Percentiles rank a stretch among this genome's conserved stretches.
phyloP scores from a whole-genome alignment of 148 eudicot genomes.

The Spergularia bocconei region DNA sequence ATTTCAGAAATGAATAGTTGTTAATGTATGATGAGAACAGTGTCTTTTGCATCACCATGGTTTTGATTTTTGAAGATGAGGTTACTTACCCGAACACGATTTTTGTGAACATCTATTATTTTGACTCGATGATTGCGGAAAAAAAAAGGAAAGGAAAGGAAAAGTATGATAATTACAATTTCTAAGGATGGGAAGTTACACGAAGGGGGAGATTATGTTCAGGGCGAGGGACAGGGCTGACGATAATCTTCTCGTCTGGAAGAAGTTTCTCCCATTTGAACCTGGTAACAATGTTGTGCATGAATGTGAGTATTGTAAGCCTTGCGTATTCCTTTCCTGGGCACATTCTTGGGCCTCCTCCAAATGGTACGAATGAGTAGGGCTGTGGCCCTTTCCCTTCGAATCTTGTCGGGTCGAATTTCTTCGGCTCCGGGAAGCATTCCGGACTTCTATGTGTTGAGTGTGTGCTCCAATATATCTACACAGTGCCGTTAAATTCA shows the following conservation, averaged over 20 bases:
- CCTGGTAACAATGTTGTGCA: slow-evolving; percentile 24
- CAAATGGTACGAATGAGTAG: slow-evolving; percentile 29
- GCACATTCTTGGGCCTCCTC: slow-evolving; percentile 31
- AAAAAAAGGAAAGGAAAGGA: no score
- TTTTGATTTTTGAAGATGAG: no score
- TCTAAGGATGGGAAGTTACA: slow-evolving; percentile 9
- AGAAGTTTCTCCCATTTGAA: slow-evolving; percentile 27
- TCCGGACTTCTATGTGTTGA: slow-evolving; percentile 27
- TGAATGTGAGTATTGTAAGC: slow-evolving; percentile 26
- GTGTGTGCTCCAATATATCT: slow-evolving; percentile 32
- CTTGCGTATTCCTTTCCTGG: slow-evolving; percentile 29
- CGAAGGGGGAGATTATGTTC: slow-evolving; percentile 24
- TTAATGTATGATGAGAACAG: no score
- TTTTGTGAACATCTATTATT: no score
- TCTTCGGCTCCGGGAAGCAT: slow-evolving; percentile 26
- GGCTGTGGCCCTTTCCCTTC: slow-evolving; percentile 28
- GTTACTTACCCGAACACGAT: no score
- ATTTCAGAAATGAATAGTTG: no score
- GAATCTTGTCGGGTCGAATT: slow-evolving; percentile 26
- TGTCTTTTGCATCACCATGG: no score
- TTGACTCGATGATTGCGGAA: no score
- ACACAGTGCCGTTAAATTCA: background rate
- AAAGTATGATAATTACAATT: no score
- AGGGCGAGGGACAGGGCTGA: slow-evolving; percentile 27
- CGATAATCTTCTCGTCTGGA: slow-evolving; percentile 22